phyloP scores from a whole-genome alignment of 139 green algal genomes.

The Spirogloea muscicola region DNA sequence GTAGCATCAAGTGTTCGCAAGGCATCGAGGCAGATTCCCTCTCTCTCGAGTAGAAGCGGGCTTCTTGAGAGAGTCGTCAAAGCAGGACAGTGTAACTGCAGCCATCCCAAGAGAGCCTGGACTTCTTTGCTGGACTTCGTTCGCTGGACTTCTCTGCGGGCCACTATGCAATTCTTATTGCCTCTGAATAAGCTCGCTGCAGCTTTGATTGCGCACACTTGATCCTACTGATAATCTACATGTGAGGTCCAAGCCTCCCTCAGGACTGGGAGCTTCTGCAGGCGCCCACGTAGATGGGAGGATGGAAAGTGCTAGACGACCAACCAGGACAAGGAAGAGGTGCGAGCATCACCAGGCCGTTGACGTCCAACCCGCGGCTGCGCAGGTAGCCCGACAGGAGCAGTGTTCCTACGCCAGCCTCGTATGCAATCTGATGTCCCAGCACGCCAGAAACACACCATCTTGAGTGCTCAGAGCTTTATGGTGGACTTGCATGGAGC shows the following conservation, averaged over 20 bases:
- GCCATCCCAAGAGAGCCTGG: too few species aligned
- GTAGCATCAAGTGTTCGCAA: not conserved
- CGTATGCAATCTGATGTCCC: not conserved
- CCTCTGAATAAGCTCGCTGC: too few species aligned
- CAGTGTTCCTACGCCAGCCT: not conserved
- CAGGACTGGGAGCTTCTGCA: not conserved
- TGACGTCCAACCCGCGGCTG: constrained; percentile 17
- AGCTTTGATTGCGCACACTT: too few species aligned
- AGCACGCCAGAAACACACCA: not conserved
- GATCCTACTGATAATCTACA: too few species aligned
- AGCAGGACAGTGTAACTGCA: too few species aligned
- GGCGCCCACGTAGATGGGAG: not conserved
- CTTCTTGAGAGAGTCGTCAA: too few species aligned
- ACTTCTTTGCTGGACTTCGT: too few species aligned
- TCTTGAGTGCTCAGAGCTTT: not conserved
- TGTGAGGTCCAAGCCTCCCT: too few species aligned
- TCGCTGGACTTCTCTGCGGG: too few species aligned
- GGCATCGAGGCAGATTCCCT: not conserved
- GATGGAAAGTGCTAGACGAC: not conserved
- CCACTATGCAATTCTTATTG: too few species aligned
- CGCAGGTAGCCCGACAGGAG: constrained; percentile 31
- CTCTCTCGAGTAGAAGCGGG: not conserved
- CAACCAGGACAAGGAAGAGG: not conserved
- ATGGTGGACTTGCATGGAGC: not conserved
- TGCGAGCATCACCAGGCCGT: not conserved